Evolutionary conservation across 805 yeast species (phyloP).

Genomic region (Phaffomyces antillensis): DNA sequence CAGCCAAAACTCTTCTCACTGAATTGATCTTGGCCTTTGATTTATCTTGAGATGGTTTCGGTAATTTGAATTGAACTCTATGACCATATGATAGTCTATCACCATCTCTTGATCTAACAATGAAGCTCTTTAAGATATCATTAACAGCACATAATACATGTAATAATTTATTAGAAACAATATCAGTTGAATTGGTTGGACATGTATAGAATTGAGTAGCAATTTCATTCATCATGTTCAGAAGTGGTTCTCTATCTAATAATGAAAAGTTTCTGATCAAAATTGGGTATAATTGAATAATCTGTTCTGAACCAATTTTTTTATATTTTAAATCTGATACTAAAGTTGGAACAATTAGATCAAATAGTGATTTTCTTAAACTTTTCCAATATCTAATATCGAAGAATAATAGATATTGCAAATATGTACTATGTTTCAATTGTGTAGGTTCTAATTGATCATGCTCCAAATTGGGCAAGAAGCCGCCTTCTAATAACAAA

Average conservation of each 20-base stretch:
- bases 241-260: conserved; percentile 84
- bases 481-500: conserved; percentile 9
- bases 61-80: conserved; percentile 3
- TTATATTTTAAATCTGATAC: conserved; percentile 45
- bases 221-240: conserved; percentile 62
- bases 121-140: conserved; percentile 35
- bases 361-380: conserved; percentile 41
- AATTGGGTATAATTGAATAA: conserved; percentile 47
- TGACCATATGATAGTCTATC: conserved; percentile 16
- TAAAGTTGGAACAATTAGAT: conserved; percentile 46
- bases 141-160: conserved; percentile 42
- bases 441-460: neutral
- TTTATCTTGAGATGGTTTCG: conserved; percentile 5
- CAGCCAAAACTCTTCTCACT: conserved; percentile 10
- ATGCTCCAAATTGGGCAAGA: conserved; percentile 7
- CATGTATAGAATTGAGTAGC: conserved; percentile 87
- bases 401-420: conserved; percentile 51
- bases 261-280: conserved; percentile 40
- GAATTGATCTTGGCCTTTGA: conserved; percentile 10
- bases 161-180: conserved; percentile 27
- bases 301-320: conserved; percentile 41
- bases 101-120: conserved; percentile 22
- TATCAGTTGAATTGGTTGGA: conserved; percentile 62
- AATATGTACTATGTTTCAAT: neutral
- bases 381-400: conserved; percentile 53